phyloP scores from a whole-genome alignment of 2,329 filamentous ascomycete species.

The Teratosphaeria epicoccoides region DNA sequence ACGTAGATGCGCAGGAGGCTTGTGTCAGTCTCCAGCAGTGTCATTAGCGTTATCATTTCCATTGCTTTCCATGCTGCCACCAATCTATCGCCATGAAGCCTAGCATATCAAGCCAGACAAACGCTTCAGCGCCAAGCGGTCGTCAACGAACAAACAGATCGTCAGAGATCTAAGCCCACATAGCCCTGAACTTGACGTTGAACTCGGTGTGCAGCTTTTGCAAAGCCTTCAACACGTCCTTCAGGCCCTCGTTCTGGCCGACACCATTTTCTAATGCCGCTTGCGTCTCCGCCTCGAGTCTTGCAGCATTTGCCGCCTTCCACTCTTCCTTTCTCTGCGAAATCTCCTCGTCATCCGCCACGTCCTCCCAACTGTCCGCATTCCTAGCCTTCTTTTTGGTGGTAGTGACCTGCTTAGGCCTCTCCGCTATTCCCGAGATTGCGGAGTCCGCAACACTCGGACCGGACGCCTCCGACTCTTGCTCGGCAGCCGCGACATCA shows the following conservation, averaged over 20 bases:
- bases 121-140: background rate
- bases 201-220: constrained; percentile 48
- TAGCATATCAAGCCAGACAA: background rate
- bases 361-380: constrained; percentile 33
- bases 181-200: constrained; percentile 52
- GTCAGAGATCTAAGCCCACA: constrained; percentile 42
- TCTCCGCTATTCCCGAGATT: constrained; percentile 18
- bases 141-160: background rate
- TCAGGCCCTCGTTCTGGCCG: constrained; percentile 38
- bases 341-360: constrained; percentile 29
- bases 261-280: constrained; percentile 21
- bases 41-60: too few relatives aligned
- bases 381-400: constrained; percentile 32
- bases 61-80: background rate
- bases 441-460: constrained; percentile 21
- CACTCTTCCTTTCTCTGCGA: constrained; percentile 11
- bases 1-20: too few relatives aligned
- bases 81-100: background rate
- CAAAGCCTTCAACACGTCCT: constrained; percentile 51
- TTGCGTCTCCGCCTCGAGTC: constrained; percentile 17
- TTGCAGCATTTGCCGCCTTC: constrained; percentile 11
- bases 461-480: constrained; percentile 14
- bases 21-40: too few relatives aligned
- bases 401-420: constrained; percentile 12
- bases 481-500: constrained; percentile 25